Conservation (phyloP, 768 basidiomycete genomes). For the Amanita pallidorosea region DNA sequence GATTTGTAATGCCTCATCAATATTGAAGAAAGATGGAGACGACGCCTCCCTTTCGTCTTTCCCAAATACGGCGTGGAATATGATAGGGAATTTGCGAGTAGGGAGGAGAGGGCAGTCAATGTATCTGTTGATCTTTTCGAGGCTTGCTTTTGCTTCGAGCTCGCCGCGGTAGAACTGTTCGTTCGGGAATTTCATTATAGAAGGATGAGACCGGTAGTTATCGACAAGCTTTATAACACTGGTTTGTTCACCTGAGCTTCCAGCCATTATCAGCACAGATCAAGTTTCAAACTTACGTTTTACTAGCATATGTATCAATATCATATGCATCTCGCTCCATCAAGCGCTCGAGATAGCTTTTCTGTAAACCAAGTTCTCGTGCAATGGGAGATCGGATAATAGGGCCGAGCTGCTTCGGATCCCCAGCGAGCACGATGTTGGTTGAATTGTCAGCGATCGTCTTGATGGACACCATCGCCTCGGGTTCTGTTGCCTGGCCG, state of each 20-base stretch:
- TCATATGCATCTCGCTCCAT: slow-evolving; percentile 17
- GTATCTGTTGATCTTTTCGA: slow-evolving; percentile 26
- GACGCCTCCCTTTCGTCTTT: slow-evolving; percentile 54
- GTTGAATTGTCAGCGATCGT: slow-evolving; percentile 19
- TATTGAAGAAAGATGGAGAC: slow-evolving; percentile 66
- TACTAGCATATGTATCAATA: not conserved
- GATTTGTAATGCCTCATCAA: slow-evolving; percentile 44
- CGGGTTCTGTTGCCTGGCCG: slow-evolving; percentile 6
- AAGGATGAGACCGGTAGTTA: slow-evolving; percentile 50
- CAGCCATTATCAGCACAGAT: no score
- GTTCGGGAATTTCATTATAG: slow-evolving; percentile 54
- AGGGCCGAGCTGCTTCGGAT: slow-evolving; percentile 37
- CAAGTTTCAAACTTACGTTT: no score
- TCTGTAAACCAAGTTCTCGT: slow-evolving; percentile 23
- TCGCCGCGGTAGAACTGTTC: slow-evolving; percentile 47
- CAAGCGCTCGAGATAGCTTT: slow-evolving; percentile 28
- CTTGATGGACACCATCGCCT: slow-evolving; percentile 16
- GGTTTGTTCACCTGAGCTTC: no score
- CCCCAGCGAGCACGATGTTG: slow-evolving; percentile 30
- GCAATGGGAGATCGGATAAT: slow-evolving; percentile 30
- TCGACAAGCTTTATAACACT: no score
- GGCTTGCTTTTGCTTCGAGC: slow-evolving; percentile 34
- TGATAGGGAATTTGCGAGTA: slow-evolving; percentile 39
- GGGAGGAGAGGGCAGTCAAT: slow-evolving; percentile 29
- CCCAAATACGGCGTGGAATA: slow-evolving; percentile 52